Percentiles rank a stretch among this genome's conserved stretches.
Conservation (phyloP, 331 rosid genomes). For the Acacia concinna region DNA sequence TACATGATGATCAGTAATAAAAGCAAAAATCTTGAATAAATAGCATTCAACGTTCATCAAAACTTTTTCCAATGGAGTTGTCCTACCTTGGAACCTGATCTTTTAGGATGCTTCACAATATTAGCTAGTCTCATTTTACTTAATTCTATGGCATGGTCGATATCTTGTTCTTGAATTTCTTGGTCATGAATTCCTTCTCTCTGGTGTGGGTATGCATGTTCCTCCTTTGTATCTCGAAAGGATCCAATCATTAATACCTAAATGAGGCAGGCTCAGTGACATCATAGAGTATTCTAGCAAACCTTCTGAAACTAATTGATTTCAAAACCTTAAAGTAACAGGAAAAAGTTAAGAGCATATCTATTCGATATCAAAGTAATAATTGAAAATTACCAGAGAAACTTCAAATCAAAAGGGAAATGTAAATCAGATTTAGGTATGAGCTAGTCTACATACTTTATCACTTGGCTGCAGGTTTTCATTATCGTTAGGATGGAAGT, state of each 20-base stretch:
- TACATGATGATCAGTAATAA: slow-evolving; percentile 30
- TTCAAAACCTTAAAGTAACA: neutral
- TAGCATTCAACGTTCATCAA: neutral
- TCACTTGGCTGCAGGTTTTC: slow-evolving; percentile 78
- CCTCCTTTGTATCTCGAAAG: slow-evolving; percentile 45
- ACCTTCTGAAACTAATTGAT: slow-evolving; percentile 2
- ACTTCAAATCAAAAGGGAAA: neutral
- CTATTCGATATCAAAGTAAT: neutral
- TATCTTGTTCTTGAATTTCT: slow-evolving; percentile 50
- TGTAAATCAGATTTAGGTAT: slow-evolving; percentile 6
- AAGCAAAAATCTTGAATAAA: slow-evolving; percentile 24
- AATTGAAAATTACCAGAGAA: neutral
- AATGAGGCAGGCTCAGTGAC: slow-evolving; percentile 36
- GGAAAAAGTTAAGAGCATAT: neutral
- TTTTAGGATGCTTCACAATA: slow-evolving; percentile 64
- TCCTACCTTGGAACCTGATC: slow-evolving; percentile 76
- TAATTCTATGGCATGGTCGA: slow-evolving; percentile 38
- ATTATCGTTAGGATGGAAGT: slow-evolving; percentile 82
- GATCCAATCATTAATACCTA: slow-evolving; percentile 80
- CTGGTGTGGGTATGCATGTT: slow-evolving; percentile 33
- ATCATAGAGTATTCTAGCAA: slow-evolving; percentile 9
- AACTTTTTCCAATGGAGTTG: slow-evolving; percentile 13
- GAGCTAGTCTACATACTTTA: slow-evolving; percentile 63
- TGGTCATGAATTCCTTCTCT: slow-evolving; percentile 43
- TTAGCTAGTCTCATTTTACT: slow-evolving; percentile 54